A percentile compares a stretch with the other conserved stretches of the same genome.
Evolutionary conservation across 1,139 yeast species (phyloP).

Genomic region (Debaryomyces psychrophilus): DNA sequence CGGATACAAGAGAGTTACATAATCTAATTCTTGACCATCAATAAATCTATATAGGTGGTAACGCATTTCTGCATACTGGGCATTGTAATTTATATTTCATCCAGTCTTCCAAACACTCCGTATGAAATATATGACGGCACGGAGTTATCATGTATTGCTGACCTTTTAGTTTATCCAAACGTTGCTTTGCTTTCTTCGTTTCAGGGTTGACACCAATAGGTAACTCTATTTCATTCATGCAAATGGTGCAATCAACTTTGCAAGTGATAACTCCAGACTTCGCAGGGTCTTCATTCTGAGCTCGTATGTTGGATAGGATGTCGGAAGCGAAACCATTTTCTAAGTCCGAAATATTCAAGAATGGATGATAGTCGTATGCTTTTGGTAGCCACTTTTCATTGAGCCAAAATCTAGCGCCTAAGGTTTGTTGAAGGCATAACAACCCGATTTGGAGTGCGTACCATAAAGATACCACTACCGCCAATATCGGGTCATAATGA

Average conservation of each 20-base stretch:
- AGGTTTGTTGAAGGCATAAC: slow-evolving; percentile 60
- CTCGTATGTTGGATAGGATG: slow-evolving; percentile 30
- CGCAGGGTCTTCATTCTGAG: slow-evolving; percentile 24
- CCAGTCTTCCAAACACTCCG: slow-evolving; percentile 87
- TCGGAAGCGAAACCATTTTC: slow-evolving; percentile 58
- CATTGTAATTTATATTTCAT: slow-evolving; percentile 91
- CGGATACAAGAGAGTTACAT: background rate
- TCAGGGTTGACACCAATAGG: slow-evolving; percentile 45
- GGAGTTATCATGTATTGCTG: slow-evolving; percentile 86
- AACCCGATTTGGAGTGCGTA: slow-evolving; percentile 55
- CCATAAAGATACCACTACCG: slow-evolving; percentile 53
- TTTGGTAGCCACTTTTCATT: slow-evolving; percentile 75
- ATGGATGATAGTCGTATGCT: slow-evolving; percentile 80
- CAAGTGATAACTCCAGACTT: slow-evolving; percentile 34
- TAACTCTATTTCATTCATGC: slow-evolving; percentile 75
- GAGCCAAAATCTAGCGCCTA: slow-evolving; percentile 85
- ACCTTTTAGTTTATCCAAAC: slow-evolving; percentile 27
- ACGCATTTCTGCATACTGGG: slow-evolving; percentile 85
- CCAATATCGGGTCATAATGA: slow-evolving; percentile 56
- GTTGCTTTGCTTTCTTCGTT: slow-evolving; percentile 17
- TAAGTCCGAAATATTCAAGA: slow-evolving; percentile 60
- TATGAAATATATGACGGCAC: slow-evolving; percentile 86
- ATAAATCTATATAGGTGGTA: slow-evolving; percentile 60
- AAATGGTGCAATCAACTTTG: slow-evolving; percentile 77
- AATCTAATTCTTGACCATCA: background rate